These are phyloP conservation scores for Nicotiana benthamiana DNA, from an alignment of 257 asterid genomes.

Conservation along the genomic window DNA sequence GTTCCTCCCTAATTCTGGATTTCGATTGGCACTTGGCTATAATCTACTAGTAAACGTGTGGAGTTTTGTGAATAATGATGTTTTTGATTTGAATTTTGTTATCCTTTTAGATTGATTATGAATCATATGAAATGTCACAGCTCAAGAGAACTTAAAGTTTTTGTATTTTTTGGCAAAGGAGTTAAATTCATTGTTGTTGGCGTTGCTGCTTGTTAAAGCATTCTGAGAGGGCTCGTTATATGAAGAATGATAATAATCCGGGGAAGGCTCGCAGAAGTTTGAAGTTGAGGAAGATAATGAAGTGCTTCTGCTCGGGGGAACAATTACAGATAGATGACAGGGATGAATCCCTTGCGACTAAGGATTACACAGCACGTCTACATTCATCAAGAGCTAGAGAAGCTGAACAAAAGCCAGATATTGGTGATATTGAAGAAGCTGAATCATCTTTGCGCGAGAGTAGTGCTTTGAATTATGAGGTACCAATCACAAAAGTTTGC, in stretches of 20 bases:
- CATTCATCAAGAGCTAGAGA: conserved; percentile 50
- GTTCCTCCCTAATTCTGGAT: background rate
- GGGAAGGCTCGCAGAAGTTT: conserved; percentile 15
- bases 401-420: conserved; percentile 48
- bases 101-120: background rate
- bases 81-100: background rate
- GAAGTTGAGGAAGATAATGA: conserved; percentile 49
- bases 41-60: background rate
- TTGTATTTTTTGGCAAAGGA: background rate
- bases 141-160: background rate
- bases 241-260: conserved; percentile 42
- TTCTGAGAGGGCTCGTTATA: conserved; percentile 25
- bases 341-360: conserved; percentile 49
- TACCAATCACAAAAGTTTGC: background rate
- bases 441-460: conserved; percentile 80
- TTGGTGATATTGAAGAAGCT: conserved; percentile 84
- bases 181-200: conserved; percentile 14
- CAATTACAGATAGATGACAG: conserved; percentile 36
- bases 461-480: conserved; percentile 77
- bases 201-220: conserved; percentile 21
- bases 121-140: background rate
- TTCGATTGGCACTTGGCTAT: background rate
- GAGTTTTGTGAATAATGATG: background rate
- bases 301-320: conserved; percentile 60
- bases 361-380: conserved; percentile 41